Percentiles rank a stretch among this genome's conserved stretches.
phyloP scores from a whole-genome alignment of 108 stramenopile genomes.

The Aurantiochytrium sp. region DNA sequence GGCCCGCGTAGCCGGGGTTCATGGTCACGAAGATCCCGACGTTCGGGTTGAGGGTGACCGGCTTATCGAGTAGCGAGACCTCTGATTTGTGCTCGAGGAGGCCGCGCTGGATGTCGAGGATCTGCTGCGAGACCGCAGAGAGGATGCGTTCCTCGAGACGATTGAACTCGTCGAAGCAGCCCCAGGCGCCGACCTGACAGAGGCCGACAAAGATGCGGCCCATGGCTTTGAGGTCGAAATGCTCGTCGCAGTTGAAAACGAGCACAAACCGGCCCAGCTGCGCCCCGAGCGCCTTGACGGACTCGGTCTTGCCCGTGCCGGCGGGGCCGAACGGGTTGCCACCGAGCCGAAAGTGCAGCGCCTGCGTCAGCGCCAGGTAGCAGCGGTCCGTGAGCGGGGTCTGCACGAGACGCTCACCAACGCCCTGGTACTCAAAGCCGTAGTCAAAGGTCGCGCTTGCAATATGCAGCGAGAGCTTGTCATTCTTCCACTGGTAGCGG shows the following conservation, averaged over 20 bases:
- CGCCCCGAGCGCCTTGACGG: constrained; percentile 91
- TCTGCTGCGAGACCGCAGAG: constrained; percentile 93
- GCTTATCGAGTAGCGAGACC: constrained; percentile 26
- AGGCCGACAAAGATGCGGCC: constrained; percentile 93
- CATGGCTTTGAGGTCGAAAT: constrained; percentile 96
- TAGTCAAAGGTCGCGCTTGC: constrained; percentile 91
- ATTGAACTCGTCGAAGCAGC: constrained; percentile 97
- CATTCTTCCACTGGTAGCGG: constrained; percentile 74
- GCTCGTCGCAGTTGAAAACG: constrained; percentile 95
- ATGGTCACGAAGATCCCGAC: constrained; percentile 97
- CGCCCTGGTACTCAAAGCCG: constrained; percentile 96
- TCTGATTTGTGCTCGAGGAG: constrained; percentile 60
- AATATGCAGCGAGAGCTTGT: constrained; percentile 74
- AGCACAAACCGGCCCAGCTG: constrained; percentile 92
- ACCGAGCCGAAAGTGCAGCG: constrained; percentile 93
- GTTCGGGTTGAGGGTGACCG: constrained; percentile 74
- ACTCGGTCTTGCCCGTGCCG: constrained; percentile 98
- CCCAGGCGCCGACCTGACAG: constrained; percentile 93
- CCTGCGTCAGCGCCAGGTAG: constrained; percentile 92
- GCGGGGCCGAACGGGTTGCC: constrained; percentile 96
- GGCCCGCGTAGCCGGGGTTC: constrained; percentile 99
- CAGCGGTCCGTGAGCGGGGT: constrained; percentile 96
- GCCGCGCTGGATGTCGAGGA: constrained; percentile 88
- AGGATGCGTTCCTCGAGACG: constrained; percentile 92
- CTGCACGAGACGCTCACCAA: constrained; percentile 93